Conservation (phyloP, 257 asterid genomes). For the Orobanche coerulescens region DNA sequence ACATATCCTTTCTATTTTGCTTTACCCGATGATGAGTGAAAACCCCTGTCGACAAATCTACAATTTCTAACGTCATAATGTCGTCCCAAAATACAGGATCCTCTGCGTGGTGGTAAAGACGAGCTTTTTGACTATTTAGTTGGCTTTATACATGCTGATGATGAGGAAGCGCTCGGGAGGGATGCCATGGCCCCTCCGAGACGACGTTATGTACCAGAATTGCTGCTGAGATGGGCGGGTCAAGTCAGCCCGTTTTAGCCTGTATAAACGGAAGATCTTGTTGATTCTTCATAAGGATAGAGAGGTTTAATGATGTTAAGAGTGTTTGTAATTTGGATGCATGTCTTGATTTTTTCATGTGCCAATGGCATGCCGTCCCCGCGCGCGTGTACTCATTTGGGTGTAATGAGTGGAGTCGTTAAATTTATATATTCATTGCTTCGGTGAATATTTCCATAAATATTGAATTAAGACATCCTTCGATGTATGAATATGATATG, state of each 20-base stretch:
- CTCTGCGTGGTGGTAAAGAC: conserved; percentile 87
- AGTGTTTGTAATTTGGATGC: no score
- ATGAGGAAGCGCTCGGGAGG: conserved; percentile 62
- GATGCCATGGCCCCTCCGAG: conserved; percentile 71
- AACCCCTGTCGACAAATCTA: not conserved
- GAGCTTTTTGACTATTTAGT: conserved; percentile 71
- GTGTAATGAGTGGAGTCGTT: no score
- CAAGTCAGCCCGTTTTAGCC: conserved; percentile 68
- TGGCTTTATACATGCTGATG: conserved; percentile 60
- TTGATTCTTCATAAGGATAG: not conserved
- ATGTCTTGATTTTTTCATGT: no score
- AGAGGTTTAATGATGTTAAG: not conserved
- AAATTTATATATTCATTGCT: no score
- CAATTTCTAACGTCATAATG: not conserved
- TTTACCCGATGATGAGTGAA: not conserved
- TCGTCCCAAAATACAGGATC: conserved; percentile 50
- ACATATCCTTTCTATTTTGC: not conserved
- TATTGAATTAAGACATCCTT: no score
- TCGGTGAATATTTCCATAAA: no score
- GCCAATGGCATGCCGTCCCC: no score
- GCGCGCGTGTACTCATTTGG: no score
- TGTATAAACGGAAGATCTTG: not conserved
- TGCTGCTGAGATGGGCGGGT: conserved; percentile 61
- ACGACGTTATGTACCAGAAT: conserved; percentile 69
- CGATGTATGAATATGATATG: no score